Percentiles rank a stretch among this genome's conserved stretches.
Conservation (phyloP, 2,329 filamentous ascomycete genomes). For the Pyrenophora seminiperda region DNA sequence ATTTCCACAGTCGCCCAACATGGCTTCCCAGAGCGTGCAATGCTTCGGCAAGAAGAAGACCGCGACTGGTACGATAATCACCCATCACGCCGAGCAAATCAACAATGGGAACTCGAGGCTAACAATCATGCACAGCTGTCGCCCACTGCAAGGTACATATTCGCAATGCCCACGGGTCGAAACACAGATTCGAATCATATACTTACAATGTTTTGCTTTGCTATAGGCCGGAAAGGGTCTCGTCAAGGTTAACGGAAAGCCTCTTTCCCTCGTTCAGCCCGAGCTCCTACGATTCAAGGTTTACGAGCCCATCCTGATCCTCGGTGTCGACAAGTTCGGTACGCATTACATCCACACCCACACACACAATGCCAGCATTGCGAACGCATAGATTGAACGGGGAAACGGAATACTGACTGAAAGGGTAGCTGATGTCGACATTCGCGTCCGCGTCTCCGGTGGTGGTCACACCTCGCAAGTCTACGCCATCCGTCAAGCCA, state of each 20-base stretch:
- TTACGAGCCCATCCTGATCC: conserved; percentile 97
- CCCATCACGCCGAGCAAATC: background rate
- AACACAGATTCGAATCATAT: conserved; percentile 30
- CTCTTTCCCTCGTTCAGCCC: conserved; percentile 90
- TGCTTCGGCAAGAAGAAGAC: conserved; percentile 93
- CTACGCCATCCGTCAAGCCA: conserved; percentile 98
- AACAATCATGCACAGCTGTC: conserved; percentile 66
- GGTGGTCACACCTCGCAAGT: conserved; percentile 98
- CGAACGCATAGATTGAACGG: conserved; percentile 8
- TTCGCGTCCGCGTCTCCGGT: conserved; percentile 93
- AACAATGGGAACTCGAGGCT: conserved; percentile 38
- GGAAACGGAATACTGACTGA: conserved; percentile 21
- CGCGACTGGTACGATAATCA: conserved; percentile 51
- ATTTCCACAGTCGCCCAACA: conserved; percentile 46
- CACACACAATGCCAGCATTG: background rate
- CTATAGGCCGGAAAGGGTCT: conserved; percentile 78
- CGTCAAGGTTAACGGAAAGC: conserved; percentile 98
- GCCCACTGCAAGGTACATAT: conserved; percentile 84
- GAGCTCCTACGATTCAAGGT: conserved; percentile 99
- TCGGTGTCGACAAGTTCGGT: conserved; percentile 95
- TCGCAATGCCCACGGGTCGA: conserved; percentile 27
- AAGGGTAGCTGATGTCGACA: conserved; percentile 76
- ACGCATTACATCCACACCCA: conserved; percentile 44
- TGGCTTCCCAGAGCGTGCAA: conserved; percentile 63
- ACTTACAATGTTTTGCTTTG: conserved; percentile 31